These are phyloP conservation scores for Lachancea quebecensis DNA, from an alignment of 805 yeast genomes.

Conservation along the genomic window DNA sequence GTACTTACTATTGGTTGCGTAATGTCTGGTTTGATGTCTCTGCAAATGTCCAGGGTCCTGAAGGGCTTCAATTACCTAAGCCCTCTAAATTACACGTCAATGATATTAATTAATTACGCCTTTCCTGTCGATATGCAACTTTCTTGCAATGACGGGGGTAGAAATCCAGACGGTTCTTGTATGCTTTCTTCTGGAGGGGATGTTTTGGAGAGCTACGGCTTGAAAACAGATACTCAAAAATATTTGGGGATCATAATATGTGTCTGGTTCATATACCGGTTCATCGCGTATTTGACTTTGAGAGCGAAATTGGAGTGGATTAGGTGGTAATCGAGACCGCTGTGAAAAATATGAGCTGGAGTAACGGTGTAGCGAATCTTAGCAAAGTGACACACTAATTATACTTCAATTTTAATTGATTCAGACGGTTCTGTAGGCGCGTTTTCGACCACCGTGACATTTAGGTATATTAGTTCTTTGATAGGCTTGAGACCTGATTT, in stretches of 20 bases:
- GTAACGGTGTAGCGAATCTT: too few relatives aligned
- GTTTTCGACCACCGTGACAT: too few relatives aligned
- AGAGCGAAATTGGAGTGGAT: slow-evolving; percentile 28
- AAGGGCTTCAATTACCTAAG: slow-evolving; percentile 68
- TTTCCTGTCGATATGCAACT: slow-evolving; percentile 45
- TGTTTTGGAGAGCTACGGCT: slow-evolving; percentile 46
- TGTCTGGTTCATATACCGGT: slow-evolving; percentile 24
- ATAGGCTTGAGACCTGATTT: too few relatives aligned
- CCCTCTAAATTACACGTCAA: slow-evolving; percentile 69
- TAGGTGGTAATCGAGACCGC: slow-evolving; percentile 12
- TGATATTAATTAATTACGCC: slow-evolving; percentile 51
- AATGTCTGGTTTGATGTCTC: slow-evolving; percentile 81
- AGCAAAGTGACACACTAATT: too few relatives aligned
- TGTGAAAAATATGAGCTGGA: too few relatives aligned
- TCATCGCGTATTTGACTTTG: slow-evolving; percentile 19
- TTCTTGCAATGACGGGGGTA: slow-evolving; percentile 41
- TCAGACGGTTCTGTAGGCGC: too few relatives aligned
- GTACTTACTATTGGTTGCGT: slow-evolving; percentile 64
- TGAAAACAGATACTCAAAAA: slow-evolving; percentile 34
- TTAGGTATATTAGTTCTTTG: too few relatives aligned
- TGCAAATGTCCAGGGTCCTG: slow-evolving; percentile 64
- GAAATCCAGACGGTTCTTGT: slow-evolving; percentile 35
- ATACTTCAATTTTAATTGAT: too few relatives aligned
- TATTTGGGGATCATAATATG: slow-evolving; percentile 33
- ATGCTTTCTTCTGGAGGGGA: slow-evolving; percentile 45